A percentile compares a stretch with the other conserved stretches of the same genome.
phyloP scores from a whole-genome alignment of 2,329 filamentous ascomycete genomes.

The Lizonia empirigonia region DNA sequence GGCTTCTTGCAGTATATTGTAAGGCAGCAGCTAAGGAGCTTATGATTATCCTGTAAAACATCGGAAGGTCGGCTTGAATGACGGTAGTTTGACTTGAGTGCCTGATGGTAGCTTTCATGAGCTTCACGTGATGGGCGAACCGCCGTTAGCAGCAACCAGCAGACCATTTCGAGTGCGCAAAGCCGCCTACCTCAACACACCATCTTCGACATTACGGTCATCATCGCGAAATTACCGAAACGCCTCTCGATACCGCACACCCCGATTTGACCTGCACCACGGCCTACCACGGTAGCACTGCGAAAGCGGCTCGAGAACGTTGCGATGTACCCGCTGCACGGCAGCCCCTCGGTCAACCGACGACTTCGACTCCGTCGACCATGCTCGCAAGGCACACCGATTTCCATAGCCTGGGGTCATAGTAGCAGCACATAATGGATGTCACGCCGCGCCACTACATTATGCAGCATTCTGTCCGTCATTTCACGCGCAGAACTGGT shows the following conservation, averaged over 20 bases:
- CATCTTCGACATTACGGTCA: conserved; percentile 10
- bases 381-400: neutral
- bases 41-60: too few species aligned
- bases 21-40: too few species aligned
- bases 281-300: neutral
- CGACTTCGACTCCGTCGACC: conserved; percentile 9
- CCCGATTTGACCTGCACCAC: neutral
- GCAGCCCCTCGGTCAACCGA: conserved; percentile 30
- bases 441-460: neutral
- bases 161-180: conserved; percentile 8
- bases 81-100: neutral
- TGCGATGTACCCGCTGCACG: conserved; percentile 17
- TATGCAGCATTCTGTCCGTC: neutral
- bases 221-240: neutral
- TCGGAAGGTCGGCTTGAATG: too few species aligned
- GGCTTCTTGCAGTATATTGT: too few species aligned
- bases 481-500: neutral
- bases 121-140: conserved; percentile 12
- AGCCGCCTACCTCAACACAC: conserved; percentile 13
- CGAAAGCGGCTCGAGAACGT: neutral
- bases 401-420: neutral
- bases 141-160: conserved; percentile 11
- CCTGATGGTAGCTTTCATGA: neutral
- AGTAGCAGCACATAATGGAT: too few species aligned
- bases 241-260: conserved; percentile 1